Evolutionary conservation across 179 eudicot genomes (phyloP), one percentile per base, ranked within the genome.

Genomic region (Beta corolliflora): DNA sequence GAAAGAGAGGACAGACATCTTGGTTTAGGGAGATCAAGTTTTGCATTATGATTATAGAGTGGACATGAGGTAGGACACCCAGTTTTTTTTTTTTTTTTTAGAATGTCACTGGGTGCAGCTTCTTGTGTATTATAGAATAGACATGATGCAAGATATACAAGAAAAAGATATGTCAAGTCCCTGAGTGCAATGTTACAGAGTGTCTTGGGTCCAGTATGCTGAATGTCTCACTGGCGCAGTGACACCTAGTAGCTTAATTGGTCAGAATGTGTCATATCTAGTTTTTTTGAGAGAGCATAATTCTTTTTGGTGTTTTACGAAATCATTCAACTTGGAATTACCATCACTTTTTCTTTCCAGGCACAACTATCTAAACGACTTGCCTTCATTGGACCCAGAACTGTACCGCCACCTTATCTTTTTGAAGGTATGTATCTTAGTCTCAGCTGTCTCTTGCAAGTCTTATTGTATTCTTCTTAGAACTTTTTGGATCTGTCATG

Each of bases 331-430:
- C 9, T 73, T 5, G 73, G 45, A 53, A 52, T 73, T 2, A 73
- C 76, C 77, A 31, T 74, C 23, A 36, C 25, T 56, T 56, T 45
- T 66, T 59, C 41, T 76, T 71, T 55, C 41, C 78, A 96, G 99
- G 97, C 89, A 90, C 85, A 96, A 96, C 87, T 94, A 92, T 84
- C 85, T 96, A 87, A 94, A 94, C 84, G 98, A 96, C 83, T 88
- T 96, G 77, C 97, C 99, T 81, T 94, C 99, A 64, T 75, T 96
- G 92, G 99, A 96, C 85, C 98, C 99, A 69, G 99, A 96, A 86
- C 80, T 96, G 79, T 96, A 96, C 78, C 94, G 99, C 54, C 99
- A 96, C 87, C 98, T 96, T 77, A 90, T 96, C 55, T 96, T 94
- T 84, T 83, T 96, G 59, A 96, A 96, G 97, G 99, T 96, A 84